Base-by-base conservation (phyloP, 2,329 filamentous ascomycete species). In the Penicillium psychrosexuale region DNA sequence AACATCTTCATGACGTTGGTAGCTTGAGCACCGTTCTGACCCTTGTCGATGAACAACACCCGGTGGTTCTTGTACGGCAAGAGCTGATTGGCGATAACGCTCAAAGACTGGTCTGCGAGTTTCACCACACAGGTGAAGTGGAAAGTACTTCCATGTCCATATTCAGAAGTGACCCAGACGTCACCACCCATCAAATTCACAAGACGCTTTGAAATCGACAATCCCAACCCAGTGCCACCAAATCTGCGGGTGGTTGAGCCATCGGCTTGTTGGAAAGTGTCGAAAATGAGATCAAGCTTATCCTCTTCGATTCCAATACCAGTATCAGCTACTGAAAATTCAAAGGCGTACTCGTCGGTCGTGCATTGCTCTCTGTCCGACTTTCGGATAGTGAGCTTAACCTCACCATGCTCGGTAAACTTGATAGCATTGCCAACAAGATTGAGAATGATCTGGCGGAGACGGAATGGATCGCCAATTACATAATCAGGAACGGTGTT, bases 341-440 rank as follows among this genome's bases (percentile, higher is more conserved):
- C 91, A 71, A 97, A 93, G 28, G 91, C 89, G 65, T 96, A 96
- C 72, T 97, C 90, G 64, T 89, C 87, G 11, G 82, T 79, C 12
- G 81, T 81, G 66, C 84, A 88, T 39, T 85, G 80, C 45, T 86
- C 82, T 45, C 86, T 82, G 58, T 84, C 80, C 30, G 89, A 80
- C 75, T 86, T 81, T 67, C 87, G 86, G 65, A 97, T 97, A n/a
- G 89, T 91, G 50, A 97, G 84, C 72, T 92, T 95, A 66, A 99
- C 94, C 72, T 96, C 91, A 58, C 94, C 94, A 66, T 95, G 88
- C 74, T 97, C 93, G 3, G 94, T 97, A 73, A 99, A 99, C 72
- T 99, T 99, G 80, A 99, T 97, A 52, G 94, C 93, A 68, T 99
- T 99, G 69, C 94, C 94, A 51, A 97, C 93, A 53, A 99, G 80